phyloP scores from a whole-genome alignment of 352 stramenopile genomes.

The Phytophthora syringae region DNA sequence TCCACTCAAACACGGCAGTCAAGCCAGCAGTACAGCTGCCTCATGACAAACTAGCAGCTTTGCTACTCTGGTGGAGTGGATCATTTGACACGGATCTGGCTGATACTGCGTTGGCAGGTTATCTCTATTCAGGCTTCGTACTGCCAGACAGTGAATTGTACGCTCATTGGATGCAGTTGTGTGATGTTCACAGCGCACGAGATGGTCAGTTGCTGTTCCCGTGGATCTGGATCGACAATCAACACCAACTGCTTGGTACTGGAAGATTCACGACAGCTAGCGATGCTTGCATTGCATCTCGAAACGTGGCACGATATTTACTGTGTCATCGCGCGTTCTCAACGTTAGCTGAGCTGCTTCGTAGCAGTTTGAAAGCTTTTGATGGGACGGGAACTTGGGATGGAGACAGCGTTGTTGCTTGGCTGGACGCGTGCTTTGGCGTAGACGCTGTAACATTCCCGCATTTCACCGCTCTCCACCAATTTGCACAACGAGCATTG shows the following conservation, averaged over 20 bases:
- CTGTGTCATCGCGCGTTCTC: conserved; percentile 38
- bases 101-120: conserved; percentile 21
- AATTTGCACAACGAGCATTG: conserved; percentile 42
- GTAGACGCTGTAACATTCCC: conserved; percentile 36
- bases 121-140: conserved; percentile 47
- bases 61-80: conserved; percentile 50
- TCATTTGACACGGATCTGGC: conserved; percentile 48
- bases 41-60: conserved; percentile 29
- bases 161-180: conserved; percentile 48
- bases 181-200: conserved; percentile 49
- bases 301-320: conserved; percentile 34
- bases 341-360: conserved; percentile 28
- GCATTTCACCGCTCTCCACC: conserved; percentile 57
- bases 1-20: conserved; percentile 16
- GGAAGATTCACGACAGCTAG: neutral
- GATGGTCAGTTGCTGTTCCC: conserved; percentile 35
- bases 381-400: conserved; percentile 17
- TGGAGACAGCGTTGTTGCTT: conserved; percentile 31
- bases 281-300: conserved; percentile 18
- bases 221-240: conserved; percentile 62
- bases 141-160: conserved; percentile 17
- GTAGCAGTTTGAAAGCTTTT: conserved; percentile 20
- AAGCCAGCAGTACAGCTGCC: conserved; percentile 25
- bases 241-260: conserved; percentile 13
- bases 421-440: conserved; percentile 70